Evolutionary conservation across 2,329 filamentous ascomycete genomes (phyloP).

Genomic region (Xylariaceae sp.): DNA sequence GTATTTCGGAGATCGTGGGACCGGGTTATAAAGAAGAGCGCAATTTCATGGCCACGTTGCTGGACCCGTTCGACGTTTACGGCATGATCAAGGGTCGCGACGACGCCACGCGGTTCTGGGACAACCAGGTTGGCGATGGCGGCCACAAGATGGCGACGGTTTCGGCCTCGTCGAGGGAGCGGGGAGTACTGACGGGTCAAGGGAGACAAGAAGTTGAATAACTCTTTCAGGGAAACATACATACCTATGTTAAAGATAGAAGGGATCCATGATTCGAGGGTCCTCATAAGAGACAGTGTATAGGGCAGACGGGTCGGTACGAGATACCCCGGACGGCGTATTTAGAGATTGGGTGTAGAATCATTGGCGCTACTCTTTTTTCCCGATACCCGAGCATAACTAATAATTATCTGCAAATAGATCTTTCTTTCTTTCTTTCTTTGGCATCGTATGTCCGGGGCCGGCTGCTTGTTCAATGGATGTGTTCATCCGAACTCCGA

Average conservation of each 20-base stretch:
- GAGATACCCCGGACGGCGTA: not conserved
- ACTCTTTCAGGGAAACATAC: too few species aligned
- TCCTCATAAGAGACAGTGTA: not conserved
- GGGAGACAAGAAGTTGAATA: not conserved
- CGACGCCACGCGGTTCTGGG: constrained; percentile 36
- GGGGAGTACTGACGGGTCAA: not conserved
- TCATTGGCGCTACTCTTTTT: not conserved
- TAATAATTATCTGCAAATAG: too few species aligned
- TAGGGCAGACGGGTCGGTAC: not conserved
- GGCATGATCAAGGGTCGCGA: constrained; percentile 33
- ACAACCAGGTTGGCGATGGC: constrained; percentile 15
- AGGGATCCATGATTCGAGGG: too few species aligned
- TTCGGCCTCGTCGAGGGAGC: not conserved
- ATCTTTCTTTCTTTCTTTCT: too few species aligned
- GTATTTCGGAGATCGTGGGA: constrained; percentile 44
- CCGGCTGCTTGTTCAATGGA: too few species aligned
- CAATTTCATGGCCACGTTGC: constrained; percentile 37
- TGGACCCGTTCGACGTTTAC: constrained; percentile 39
- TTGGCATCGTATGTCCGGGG: too few species aligned
- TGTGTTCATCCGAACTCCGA: too few species aligned
- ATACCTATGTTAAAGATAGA: too few species aligned
- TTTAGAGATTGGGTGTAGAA: not conserved
- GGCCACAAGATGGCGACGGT: not conserved
- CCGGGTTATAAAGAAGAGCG: constrained; percentile 46
- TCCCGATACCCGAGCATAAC: not conserved